These are phyloP conservation scores for Pisolithus albus DNA, from an alignment of 768 basidiomycete genomes.

Conservation along the genomic window DNA sequence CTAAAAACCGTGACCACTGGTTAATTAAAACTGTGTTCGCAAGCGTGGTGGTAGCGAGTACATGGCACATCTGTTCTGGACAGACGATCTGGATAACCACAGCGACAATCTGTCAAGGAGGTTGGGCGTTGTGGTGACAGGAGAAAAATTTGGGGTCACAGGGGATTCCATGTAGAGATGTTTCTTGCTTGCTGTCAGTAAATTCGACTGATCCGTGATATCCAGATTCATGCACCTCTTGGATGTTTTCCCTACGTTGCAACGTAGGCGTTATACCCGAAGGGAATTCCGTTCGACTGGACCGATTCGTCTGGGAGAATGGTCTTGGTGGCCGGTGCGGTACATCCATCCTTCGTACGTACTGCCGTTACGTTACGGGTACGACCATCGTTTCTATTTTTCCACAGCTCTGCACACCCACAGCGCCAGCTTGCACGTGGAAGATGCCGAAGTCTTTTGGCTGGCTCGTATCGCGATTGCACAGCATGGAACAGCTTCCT, in stretches of 20 bases:
- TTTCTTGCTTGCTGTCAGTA: background rate
- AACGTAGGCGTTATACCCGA: constrained; percentile 30
- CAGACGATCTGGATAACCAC: constrained; percentile 26
- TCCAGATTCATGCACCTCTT: constrained; percentile 31
- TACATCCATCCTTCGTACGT: constrained; percentile 46
- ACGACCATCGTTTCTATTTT: background rate
- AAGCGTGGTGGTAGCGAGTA: constrained; percentile 32
- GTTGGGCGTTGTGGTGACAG: constrained; percentile 31
- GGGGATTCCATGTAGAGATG: constrained; percentile 31
- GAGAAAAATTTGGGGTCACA: constrained; percentile 25
- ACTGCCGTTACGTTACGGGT: background rate
- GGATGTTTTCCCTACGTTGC: constrained; percentile 27
- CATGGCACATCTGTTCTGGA: constrained; percentile 32
- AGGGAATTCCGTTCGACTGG: constrained; percentile 33
- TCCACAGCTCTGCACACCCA: constrained; percentile 40
- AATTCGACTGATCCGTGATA: background rate
- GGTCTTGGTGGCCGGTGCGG: constrained; percentile 50
- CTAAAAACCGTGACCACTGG: background rate
- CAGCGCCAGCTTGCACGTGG: constrained; percentile 22
- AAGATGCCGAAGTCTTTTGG: constrained; percentile 24
- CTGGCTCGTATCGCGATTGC: constrained; percentile 34
- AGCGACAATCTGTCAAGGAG: constrained; percentile 10
- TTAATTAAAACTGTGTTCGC: background rate
- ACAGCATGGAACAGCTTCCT: constrained; percentile 17
- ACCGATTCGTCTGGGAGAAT: constrained; percentile 41